phyloP scores from a whole-genome alignment of 345 rosid species.

The Boechera divaricarpa region DNA sequence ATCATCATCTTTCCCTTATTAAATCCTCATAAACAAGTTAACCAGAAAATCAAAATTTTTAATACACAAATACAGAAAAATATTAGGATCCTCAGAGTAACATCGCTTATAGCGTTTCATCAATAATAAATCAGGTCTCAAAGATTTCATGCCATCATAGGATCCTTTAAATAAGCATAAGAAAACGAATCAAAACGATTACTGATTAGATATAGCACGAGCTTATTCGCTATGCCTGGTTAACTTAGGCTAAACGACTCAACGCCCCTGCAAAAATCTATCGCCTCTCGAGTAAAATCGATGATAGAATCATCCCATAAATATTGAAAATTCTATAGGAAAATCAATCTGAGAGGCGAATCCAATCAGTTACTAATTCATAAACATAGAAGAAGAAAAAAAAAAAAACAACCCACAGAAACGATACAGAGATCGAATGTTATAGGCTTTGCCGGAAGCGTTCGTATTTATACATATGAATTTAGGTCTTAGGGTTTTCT shows the following conservation, averaged over 20 bases:
- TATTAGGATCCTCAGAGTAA: conserved; percentile 32
- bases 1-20: conserved; percentile 38
- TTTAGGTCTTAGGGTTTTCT: conserved; percentile 30
- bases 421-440: background rate
- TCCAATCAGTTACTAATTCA: background rate
- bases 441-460: background rate
- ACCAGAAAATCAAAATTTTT: too few relatives aligned
- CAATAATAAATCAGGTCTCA: conserved; percentile 47
- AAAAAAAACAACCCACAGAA: background rate
- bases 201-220: conserved; percentile 20
- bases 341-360: conserved; percentile 31
- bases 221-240: conserved; percentile 49
- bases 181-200: background rate
- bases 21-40: too few relatives aligned
- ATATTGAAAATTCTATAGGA: conserved; percentile 20
- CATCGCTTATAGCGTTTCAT: conserved; percentile 44
- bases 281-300: conserved; percentile 14
- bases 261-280: conserved; percentile 39
- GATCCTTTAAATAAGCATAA: conserved; percentile 13
- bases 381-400: background rate
- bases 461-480: background rate
- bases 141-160: conserved; percentile 48
- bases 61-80: background rate
- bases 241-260: conserved; percentile 42
- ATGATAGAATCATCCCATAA: conserved; percentile 19